A percentile compares a stretch with the other conserved stretches of the same genome.
Conservation (phyloP, 768 basidiomycete genomes). For the Hemileccinum rubropunctum region DNA sequence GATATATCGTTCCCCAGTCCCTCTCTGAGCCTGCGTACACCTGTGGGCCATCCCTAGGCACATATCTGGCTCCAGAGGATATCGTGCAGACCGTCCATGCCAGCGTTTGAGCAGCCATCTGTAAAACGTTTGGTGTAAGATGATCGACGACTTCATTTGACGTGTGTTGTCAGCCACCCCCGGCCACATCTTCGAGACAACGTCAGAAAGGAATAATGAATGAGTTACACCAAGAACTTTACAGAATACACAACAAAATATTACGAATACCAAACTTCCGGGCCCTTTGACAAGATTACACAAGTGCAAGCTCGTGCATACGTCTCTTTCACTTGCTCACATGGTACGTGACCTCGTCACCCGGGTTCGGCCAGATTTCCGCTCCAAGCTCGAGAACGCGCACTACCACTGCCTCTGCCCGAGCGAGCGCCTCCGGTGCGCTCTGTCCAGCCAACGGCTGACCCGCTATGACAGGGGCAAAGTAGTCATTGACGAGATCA, state of each 20-base stretch:
- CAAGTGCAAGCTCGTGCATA: too few relatives aligned
- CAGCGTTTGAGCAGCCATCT: too few relatives aligned
- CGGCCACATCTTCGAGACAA: too few relatives aligned
- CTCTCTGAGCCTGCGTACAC: conserved; percentile 43
- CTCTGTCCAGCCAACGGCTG: conserved; percentile 15
- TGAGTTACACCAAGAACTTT: too few relatives aligned
- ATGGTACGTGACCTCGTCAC: conserved; percentile 29
- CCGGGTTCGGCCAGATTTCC: conserved; percentile 54
- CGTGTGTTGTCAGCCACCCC: too few relatives aligned
- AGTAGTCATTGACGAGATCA: conserved; percentile 42
- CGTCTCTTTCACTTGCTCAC: not conserved
- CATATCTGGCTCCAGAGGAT: conserved; percentile 85
- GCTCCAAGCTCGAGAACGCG: conserved; percentile 60
- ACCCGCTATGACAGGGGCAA: conserved; percentile 35
- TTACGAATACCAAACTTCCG: too few relatives aligned
- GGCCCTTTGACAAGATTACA: too few relatives aligned
- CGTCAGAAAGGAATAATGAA: too few relatives aligned
- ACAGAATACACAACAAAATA: too few relatives aligned
- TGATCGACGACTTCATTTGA: too few relatives aligned
- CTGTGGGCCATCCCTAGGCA: conserved; percentile 74
- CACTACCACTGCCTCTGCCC: conserved; percentile 52
- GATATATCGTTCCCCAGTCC: conserved; percentile 31
- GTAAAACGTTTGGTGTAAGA: too few relatives aligned
- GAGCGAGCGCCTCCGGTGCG: conserved; percentile 11
- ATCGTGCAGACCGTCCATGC: conserved; percentile 80